Evolutionary conservation across 768 basidiomycete genomes (phyloP).

Genomic region (Coprinellus micaceus): DNA sequence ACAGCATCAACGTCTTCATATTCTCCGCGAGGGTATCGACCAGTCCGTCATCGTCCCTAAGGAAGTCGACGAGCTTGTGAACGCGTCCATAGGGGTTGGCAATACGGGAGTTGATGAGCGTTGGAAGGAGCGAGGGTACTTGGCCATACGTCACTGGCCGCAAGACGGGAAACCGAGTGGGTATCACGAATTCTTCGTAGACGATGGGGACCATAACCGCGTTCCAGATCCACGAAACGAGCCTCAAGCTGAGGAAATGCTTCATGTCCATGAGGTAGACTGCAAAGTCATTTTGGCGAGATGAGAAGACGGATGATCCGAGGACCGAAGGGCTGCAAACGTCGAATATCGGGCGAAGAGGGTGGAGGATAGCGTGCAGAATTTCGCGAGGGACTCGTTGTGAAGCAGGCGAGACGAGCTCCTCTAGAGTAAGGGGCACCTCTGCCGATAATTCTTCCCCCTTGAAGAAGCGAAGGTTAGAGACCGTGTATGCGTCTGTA

Average conservation of each 20-base stretch:
- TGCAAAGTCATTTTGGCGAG: slow-evolving; percentile 1
- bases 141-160: background rate
- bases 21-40: background rate
- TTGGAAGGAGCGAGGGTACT: background rate
- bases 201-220: background rate
- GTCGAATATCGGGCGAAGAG: slow-evolving; percentile 2
- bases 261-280: slow-evolving; percentile 3
- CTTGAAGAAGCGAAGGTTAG: too few species aligned
- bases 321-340: background rate
- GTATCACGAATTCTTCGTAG: slow-evolving; percentile 4
- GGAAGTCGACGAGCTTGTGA: background rate
- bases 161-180: slow-evolving; percentile 2
- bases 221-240: slow-evolving; percentile 7
- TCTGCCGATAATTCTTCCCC: too few species aligned
- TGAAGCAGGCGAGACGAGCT: background rate
- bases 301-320: slow-evolving; percentile 1
- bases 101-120: background rate
- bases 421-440: background rate
- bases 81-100: background rate
- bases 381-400: slow-evolving; percentile 2
- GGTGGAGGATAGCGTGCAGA: background rate
- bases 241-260: background rate
- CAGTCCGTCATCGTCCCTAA: background rate
- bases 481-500: too few species aligned
- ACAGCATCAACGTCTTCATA: slow-evolving; percentile 4